Evolutionary conservation across 306 rosid genomes (phyloP).

Genomic region (Vicia villosa): DNA sequence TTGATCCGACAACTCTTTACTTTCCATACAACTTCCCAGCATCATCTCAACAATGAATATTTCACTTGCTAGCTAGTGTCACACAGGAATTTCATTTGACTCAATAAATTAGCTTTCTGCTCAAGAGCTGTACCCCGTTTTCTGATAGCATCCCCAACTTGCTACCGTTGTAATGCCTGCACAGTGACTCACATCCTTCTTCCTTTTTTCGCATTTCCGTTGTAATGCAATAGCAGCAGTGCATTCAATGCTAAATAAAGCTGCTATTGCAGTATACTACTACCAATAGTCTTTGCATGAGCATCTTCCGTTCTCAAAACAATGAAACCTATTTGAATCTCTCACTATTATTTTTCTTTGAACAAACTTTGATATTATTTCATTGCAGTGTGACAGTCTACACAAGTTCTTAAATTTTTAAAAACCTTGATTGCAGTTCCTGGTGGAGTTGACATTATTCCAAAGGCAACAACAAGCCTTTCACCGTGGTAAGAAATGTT

Average conservation of each 20-base stretch:
- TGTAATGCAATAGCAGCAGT: background rate
- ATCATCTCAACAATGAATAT: too few relatives aligned
- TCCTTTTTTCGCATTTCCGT: background rate
- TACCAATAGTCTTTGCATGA: slow-evolving; percentile 68
- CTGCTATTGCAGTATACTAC: slow-evolving; percentile 1
- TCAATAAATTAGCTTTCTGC: background rate
- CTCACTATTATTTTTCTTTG: slow-evolving; percentile 53
- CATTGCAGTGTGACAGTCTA: slow-evolving; percentile 66
- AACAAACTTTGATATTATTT: slow-evolving; percentile 56
- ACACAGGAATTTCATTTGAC: background rate
- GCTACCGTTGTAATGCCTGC: background rate
- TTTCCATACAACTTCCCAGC: too few relatives aligned
- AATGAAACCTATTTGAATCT: slow-evolving; percentile 76
- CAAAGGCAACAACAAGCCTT: slow-evolving; percentile 70
- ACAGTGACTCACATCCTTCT: background rate
- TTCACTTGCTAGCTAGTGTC: too few relatives aligned
- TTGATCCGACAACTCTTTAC: too few relatives aligned
- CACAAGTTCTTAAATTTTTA: slow-evolving; percentile 73
- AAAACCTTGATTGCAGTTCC: slow-evolving; percentile 61
- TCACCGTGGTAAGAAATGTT: slow-evolving; percentile 70
- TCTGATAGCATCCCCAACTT: background rate
- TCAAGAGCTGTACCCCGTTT: background rate
- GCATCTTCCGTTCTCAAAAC: slow-evolving; percentile 60
- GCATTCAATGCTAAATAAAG: slow-evolving; percentile 2
- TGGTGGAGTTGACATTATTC: slow-evolving; percentile 67